Conservation (phyloP, 345 rosid species). For the Aquilaria sinensis region DNA sequence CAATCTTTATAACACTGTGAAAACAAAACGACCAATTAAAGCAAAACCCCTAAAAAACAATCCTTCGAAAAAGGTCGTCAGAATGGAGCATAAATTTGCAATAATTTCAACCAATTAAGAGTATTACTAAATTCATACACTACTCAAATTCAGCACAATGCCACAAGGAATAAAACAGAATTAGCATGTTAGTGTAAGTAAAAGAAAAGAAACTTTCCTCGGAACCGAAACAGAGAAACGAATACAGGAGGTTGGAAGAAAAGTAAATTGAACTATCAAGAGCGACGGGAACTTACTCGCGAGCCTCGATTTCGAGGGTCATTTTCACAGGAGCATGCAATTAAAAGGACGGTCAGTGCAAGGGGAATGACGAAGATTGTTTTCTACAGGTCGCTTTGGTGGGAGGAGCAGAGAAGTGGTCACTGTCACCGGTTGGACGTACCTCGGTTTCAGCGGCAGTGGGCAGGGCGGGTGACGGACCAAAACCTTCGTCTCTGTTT, state of each 20-base stretch:
- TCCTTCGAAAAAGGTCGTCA: neutral
- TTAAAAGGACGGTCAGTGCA: neutral
- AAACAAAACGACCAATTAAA: neutral
- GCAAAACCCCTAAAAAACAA: too few relatives aligned
- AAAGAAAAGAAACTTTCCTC: neutral
- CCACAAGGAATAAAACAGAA: neutral
- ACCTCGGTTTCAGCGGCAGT: too few relatives aligned
- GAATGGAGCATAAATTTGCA: neutral
- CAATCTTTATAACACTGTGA: slow-evolving; percentile 88
- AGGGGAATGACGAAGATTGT: neutral
- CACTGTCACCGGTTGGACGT: too few relatives aligned
- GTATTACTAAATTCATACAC: neutral
- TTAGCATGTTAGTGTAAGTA: neutral
- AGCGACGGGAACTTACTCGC: slow-evolving; percentile 57
- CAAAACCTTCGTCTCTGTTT: too few relatives aligned
- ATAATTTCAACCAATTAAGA: neutral
- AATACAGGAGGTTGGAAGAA: neutral
- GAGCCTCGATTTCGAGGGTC: slow-evolving; percentile 94
- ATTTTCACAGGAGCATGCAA: slow-evolving; percentile 23
- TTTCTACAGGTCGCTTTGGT: too few relatives aligned
- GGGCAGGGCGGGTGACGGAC: too few relatives aligned
- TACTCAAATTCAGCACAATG: neutral
- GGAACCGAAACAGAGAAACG: neutral
- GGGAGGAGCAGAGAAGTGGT: too few relatives aligned
- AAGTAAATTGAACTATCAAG: neutral